Base-by-base conservation (phyloP, 805 yeast genomes). In the Kuraishia piskuri region DNA sequence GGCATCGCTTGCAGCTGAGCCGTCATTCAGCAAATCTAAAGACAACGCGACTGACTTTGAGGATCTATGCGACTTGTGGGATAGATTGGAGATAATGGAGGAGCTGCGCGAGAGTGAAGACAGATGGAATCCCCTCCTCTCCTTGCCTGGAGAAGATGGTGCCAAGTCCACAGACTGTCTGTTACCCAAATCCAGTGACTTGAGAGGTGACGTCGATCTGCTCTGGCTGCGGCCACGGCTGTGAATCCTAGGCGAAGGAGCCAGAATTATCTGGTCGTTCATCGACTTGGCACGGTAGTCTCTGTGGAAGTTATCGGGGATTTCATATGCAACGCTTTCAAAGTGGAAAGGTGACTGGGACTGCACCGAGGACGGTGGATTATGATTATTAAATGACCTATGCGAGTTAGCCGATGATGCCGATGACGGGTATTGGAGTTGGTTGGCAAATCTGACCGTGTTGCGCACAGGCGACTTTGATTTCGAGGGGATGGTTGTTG, bases 251-350 rank as follows among this genome's bases (percentile, higher is more conserved):
- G 40, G 40, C 14, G 40, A 31, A 31, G 40, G 40, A 31, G 40
- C 40, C 40, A 31, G 17, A 12, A 31, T 3, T 8, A n/a, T 7
- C 40, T 31, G 40, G n/a, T 31, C 40, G 17, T 31, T 31, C 40
- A 31, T 31, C 17, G 40, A 31, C 14, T 31, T 31, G 40, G 40
- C n/a, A 46, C 50, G 46, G 47, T 52, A 19, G 51, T 48, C 51
- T 22, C 50, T 45, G 44, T 57, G 67, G 48, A 64, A 63, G 46
- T 62, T 58, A 26, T 63, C 61, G 10, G 71, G 67, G n/a, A 67
- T 58, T 46, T 68, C 71, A 53, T 68, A 68, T 1, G 56, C 53
- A 46, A 63, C 53, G 20, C 69, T 57, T 53, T 68, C 69, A 56
- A 63, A 68, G 51, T 67, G 66, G 56, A 68, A 68, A 8, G 70